Percentiles rank a stretch among this genome's conserved stretches.
phyloP scores from a whole-genome alignment of 768 basidiomycete genomes.

The Rhizopogon sp. region DNA sequence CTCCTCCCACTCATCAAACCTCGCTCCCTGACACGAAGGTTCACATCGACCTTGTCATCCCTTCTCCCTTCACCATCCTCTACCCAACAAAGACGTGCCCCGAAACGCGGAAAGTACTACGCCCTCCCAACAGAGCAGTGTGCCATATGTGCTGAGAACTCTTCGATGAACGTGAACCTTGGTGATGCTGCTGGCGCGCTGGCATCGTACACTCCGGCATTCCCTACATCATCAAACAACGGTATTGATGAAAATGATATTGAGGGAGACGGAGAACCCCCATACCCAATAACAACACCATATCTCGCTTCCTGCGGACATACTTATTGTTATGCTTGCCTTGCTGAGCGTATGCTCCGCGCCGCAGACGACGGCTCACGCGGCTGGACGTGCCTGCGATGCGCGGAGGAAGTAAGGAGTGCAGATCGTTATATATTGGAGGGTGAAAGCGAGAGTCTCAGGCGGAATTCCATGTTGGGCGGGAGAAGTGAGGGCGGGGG shows the following conservation, averaged over 20 bases:
- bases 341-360: slow-evolving; percentile 77
- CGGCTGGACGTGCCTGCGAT: slow-evolving; percentile 84
- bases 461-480: slow-evolving; percentile 29
- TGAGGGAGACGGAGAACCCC: slow-evolving; percentile 33
- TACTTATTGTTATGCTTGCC: slow-evolving; percentile 90
- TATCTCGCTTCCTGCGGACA: slow-evolving; percentile 84
- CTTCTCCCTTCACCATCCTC: slow-evolving; percentile 27
- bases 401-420: slow-evolving; percentile 56
- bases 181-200: slow-evolving; percentile 50
- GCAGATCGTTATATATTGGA: slow-evolving; percentile 45
- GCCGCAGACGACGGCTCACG: slow-evolving; percentile 56
- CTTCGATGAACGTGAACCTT: slow-evolving; percentile 54
- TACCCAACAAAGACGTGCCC: slow-evolving; percentile 8
- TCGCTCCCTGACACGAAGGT: slow-evolving; percentile 54
- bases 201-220: slow-evolving; percentile 24
- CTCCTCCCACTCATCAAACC: slow-evolving; percentile 80
- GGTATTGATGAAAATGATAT: neutral
- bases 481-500: slow-evolving; percentile 28
- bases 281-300: slow-evolving; percentile 72
- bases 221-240: slow-evolving; percentile 8
- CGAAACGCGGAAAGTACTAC: slow-evolving; percentile 57
- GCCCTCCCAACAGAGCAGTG: slow-evolving; percentile 72
- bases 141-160: slow-evolving; percentile 84
- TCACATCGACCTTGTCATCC: slow-evolving; percentile 34
- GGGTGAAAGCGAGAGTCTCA: slow-evolving; percentile 16